phyloP scores from a whole-genome alignment of 2,329 filamentous ascomycete species.

The Aureobasidium pullulans region DNA sequence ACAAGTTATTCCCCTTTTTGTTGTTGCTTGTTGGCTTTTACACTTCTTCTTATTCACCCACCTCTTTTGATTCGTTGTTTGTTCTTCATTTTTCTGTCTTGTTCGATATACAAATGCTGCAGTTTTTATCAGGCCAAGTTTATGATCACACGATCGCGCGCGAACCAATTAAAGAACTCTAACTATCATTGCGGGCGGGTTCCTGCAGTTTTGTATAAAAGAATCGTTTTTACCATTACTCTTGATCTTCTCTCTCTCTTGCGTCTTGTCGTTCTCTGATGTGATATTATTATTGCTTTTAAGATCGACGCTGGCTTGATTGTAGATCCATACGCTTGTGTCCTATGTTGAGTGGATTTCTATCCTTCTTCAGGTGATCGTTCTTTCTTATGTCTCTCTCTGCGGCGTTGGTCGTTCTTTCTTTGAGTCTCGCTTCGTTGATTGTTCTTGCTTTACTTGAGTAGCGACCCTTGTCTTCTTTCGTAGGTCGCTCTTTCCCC shows the following conservation, averaged over 20 bases:
- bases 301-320: too few species aligned
- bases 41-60: not conserved
- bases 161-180: not conserved
- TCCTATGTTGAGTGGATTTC: too few species aligned
- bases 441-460: too few species aligned
- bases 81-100: not conserved
- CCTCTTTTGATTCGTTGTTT: not conserved
- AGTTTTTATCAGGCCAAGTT: not conserved
- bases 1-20: not conserved
- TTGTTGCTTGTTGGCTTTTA: not conserved
- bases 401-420: too few species aligned
- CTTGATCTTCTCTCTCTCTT: not conserved
- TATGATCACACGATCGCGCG: constrained; percentile 12
- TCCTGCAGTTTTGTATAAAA: constrained; percentile 12
- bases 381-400: too few species aligned
- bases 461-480: too few species aligned
- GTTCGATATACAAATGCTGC: constrained; percentile 8
- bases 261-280: too few species aligned
- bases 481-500: too few species aligned
- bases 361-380: too few species aligned
- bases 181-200: constrained; percentile 5
- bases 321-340: too few species aligned
- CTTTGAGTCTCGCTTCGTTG: too few species aligned
- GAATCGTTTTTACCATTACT: not conserved
- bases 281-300: too few species aligned